Conservation (phyloP, 2,329 filamentous ascomycete genomes). For the Aspergillus vadensis region DNA sequence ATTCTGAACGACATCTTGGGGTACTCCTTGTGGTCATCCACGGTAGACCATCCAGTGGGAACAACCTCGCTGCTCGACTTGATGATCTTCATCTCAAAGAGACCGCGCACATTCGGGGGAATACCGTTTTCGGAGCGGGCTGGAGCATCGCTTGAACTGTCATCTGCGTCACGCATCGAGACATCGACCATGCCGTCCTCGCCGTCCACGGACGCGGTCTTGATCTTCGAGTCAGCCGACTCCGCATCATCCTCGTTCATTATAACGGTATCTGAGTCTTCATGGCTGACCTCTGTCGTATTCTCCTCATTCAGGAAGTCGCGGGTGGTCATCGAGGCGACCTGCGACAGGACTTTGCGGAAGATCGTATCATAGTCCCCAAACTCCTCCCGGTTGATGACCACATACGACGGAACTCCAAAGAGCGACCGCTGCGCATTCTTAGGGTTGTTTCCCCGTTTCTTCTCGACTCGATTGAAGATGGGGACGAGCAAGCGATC, state of each 20-base stretch:
- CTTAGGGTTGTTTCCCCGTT: slow-evolving; percentile 26
- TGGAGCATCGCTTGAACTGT: slow-evolving; percentile 28
- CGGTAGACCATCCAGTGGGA: slow-evolving; percentile 68
- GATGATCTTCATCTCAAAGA: slow-evolving; percentile 78
- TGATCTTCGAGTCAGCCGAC: slow-evolving; percentile 69
- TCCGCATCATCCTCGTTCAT: slow-evolving; percentile 64
- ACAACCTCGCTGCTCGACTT: slow-evolving; percentile 57
- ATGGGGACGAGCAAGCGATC: slow-evolving; percentile 52
- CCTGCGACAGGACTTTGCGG: slow-evolving; percentile 75
- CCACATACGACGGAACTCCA: slow-evolving; percentile 62
- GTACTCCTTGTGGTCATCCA: slow-evolving; percentile 62
- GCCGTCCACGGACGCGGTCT: slow-evolving; percentile 77
- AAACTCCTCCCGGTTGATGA: slow-evolving; percentile 73
- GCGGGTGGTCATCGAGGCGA: slow-evolving; percentile 75
- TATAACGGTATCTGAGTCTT: slow-evolving; percentile 70
- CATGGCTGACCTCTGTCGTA: slow-evolving; percentile 48
- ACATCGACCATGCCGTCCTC: slow-evolving; percentile 92
- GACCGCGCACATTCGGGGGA: slow-evolving; percentile 62
- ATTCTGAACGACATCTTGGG: slow-evolving; percentile 56
- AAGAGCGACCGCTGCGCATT: slow-evolving; percentile 38
- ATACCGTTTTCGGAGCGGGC: slow-evolving; percentile 58
- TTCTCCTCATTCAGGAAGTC: slow-evolving; percentile 59
- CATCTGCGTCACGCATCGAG: slow-evolving; percentile 69
- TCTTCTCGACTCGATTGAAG: slow-evolving; percentile 45
- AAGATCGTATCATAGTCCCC: slow-evolving; percentile 70